Base-by-base conservation (phyloP, 257 asterid genomes). In the Salvia hispanica region DNA sequence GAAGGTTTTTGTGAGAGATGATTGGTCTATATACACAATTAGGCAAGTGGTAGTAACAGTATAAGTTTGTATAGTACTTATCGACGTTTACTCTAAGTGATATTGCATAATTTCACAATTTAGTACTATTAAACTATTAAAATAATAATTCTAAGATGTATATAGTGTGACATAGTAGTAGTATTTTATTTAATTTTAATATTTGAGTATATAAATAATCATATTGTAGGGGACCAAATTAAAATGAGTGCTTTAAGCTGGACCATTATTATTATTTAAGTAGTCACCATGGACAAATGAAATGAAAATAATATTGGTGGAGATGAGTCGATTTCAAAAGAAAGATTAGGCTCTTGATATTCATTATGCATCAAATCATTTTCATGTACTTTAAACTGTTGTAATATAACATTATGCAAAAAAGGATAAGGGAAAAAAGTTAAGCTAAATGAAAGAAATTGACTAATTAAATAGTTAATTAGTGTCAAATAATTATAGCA, bases 171-270 rank as follows among this genome's bases (percentile, higher is more conserved):
- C 1, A 25, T 25, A 0, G 31, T 25, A 25, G 31, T 25, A 25
- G 31, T 25, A 25, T 25, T 25, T 25, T 25, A 25, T 25, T 25
- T 25, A 25, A 25, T 25, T 25, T 25, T 25, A 25, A 25, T 25
- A 25, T 39, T 53, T 62, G 15, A 11, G 13, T 14, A 7, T 33
- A 53, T 37, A 25, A 25, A 25, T 25, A 25, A 58, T 34, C 12
- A 36, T 33, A 8, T 71, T 57, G 48, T 42, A 43, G 76, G 70
- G 70, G 76, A 62, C 76, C 75, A 53, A 62, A 1, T 40, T 40
- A 40, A 40, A 8, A 40, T 40, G 8, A 40, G 31, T 50, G 56
- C 56, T 50, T 15, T 16, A 15, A 40, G 11, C 45, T 40, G 45
- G 45, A 40, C 56, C 13, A 3, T 50, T 50, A 25, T 25, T 25